Base-by-base conservation (phyloP, 495 filamentous ascomycete species). In the Trypethelium eluteriae region DNA sequence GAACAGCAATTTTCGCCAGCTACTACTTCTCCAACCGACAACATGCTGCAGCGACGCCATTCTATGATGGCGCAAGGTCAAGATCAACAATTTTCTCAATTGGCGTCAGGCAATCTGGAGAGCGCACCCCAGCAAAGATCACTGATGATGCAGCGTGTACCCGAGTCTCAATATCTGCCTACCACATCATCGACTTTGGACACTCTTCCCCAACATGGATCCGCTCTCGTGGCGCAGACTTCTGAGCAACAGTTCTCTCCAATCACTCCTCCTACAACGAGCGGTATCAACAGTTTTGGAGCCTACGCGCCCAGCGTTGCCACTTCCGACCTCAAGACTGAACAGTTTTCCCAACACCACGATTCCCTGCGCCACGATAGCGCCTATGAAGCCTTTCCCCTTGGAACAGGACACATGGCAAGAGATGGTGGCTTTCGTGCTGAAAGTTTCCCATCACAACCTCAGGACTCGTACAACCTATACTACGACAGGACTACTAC, bases 1-100 rank as follows among this genome's bases (percentile, higher is more conserved):
- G 53, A 59, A 14, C 53, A 59, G 53, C 53, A 59, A 59, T 59
- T 35, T 14, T 59, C 53, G 36, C 32, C 53, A 18, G 53, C 32
- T 36, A 59, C 32, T 2, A 18, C 53, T 35, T 7, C 53, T 59
- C 32, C 53, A 14, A 14, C 10, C 18, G 18, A 59, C 32, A 36
- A 18, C 53, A 34, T 59, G 53, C 25, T 36, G 25, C 53, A 59
- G 6, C 18, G 53, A 0, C 4, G 53, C 5, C 53, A 59, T 59
- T 59, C 53, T 14, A 36, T 36, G 32, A 59, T 59, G n/a, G 25
- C 53, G 32, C 53, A 34, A 59, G 32, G 18, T 2, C 6, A 18
- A 7, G 53, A 59, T 59, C 53, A 59, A 3, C 11, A 11, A 34
- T 59, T 59, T 14, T 9, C 53, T 7, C 32, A 18, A 2, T 6